Evolutionary conservation across 768 basidiomycete species (phyloP), one percentile per base, ranked within the genome.

Genomic region (Kwoniella mangroviensis): DNA sequence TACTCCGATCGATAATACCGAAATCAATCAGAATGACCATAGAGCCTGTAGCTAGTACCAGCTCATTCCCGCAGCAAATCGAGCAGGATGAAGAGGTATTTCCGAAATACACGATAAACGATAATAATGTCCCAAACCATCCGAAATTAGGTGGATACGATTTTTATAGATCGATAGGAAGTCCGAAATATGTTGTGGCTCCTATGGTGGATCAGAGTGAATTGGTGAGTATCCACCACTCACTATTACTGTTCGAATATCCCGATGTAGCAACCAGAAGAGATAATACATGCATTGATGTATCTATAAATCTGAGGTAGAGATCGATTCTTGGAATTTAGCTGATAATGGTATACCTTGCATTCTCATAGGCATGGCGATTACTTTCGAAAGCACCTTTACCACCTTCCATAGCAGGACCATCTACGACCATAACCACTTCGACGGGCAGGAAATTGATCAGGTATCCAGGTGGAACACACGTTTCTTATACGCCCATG

Each of bases 201-300:
- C 97, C 97, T 19, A 99, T 99, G 97, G 97, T 98, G 0, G 97
- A 98, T 82, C 94, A 97, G 85, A 93, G 91, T 79, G 96, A 98
- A 83, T 86, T 98, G 82, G 95, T 97, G 76, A 76, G 91, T 87
- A 17, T 43, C 17, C 53, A 26, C n/a, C 10, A n/a, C 34, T 49
- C 15, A 1, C 26, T 19, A 45, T 45, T 49, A 12, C 10, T 34
- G 34, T 34, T 34, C 34, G 34, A 7, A 34, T 7, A 34, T 34
- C 34, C 9, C 6, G 34, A 34, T 34, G 9, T 34, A 34, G 34
- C 34, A 34, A 34, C 34, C 4, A 34, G 34, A 34, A 34, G 34
- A 34, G 34, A 34, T 34, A 34, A 34, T 7, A 7, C 6, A 7
- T 55, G 54, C 24, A 55, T 21, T 55, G 19, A 21, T 55, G 24